Percentiles rank a stretch among this genome's conserved stretches.
These are phyloP conservation scores for Lentinus tigrinus DNA, from an alignment of 768 basidiomycete species.

Conservation along the genomic window DNA sequence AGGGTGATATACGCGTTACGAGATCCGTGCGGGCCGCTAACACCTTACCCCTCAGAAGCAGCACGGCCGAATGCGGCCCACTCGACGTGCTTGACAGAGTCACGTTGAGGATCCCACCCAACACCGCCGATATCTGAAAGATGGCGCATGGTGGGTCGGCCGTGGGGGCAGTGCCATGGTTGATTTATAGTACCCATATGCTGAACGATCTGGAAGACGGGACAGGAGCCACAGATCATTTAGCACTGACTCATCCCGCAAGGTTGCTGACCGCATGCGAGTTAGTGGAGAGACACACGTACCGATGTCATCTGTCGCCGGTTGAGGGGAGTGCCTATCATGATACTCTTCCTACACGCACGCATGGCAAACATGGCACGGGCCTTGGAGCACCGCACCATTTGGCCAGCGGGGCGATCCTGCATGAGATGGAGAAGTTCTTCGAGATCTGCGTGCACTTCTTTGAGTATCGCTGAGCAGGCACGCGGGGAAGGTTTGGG, in stretches of 20 bases:
- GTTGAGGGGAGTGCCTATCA: constrained; percentile 88
- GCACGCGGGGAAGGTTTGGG: constrained; percentile 1
- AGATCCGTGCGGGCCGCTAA: background rate
- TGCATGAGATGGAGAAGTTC: constrained; percentile 87
- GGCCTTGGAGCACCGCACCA: constrained; percentile 92
- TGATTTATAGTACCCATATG: constrained; percentile 86
- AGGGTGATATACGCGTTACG: background rate
- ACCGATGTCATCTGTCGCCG: constrained; percentile 75
- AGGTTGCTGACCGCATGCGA: background rate
- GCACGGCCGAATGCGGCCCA: constrained; percentile 13
- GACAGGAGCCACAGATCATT: background rate
- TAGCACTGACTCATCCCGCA: background rate
- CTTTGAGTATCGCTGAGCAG: constrained; percentile 3
- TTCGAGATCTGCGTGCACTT: constrained; percentile 68
- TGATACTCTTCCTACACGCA: constrained; percentile 94
- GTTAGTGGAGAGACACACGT: constrained; percentile 25
- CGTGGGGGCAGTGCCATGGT: constrained; percentile 89
- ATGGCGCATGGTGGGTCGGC: constrained; percentile 81
- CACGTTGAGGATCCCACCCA: constrained; percentile 12
- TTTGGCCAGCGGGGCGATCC: constrained; percentile 72
- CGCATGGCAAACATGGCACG: constrained; percentile 95
- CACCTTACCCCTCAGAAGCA: background rate
- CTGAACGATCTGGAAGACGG: constrained; percentile 54
- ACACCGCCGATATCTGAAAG: constrained; percentile 49
- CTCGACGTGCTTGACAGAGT: constrained; percentile 1